Percentiles rank a stretch among this genome's conserved stretches.
phyloP scores from a whole-genome alignment of 1,284 basidiomycete species.

The Sanghuangporus sanghuang region DNA sequence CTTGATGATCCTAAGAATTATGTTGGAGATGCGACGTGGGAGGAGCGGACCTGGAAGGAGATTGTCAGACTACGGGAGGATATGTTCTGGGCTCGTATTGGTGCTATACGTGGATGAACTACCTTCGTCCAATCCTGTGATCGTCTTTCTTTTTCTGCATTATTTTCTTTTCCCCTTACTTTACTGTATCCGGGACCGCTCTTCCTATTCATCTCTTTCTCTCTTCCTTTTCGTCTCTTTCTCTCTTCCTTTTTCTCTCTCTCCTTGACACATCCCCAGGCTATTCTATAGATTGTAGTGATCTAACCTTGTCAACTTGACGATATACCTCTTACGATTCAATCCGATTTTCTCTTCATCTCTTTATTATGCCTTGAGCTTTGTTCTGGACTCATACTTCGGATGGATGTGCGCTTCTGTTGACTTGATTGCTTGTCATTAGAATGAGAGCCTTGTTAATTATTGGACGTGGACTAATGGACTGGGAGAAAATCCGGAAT shows the following conservation, averaged over 20 bases:
- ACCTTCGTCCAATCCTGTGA: not conserved
- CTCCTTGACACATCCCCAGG: not conserved
- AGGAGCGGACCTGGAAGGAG: constrained; percentile 86
- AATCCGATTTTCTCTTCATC: not conserved
- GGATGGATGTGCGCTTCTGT: not conserved
- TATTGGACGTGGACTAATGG: too few relatives aligned
- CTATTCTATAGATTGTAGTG: not conserved
- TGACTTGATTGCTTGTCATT: not conserved
- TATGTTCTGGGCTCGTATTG: constrained; percentile 86
- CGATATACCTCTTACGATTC: not conserved
- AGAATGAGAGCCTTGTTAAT: not conserved
- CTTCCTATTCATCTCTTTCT: not conserved
- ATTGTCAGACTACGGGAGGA: constrained; percentile 77
- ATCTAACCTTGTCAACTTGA: not conserved
- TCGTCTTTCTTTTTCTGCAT: not conserved
- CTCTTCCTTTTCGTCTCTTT: not conserved
- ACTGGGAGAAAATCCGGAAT: not conserved
- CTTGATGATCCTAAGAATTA: constrained; percentile 29
- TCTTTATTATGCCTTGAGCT: not conserved
- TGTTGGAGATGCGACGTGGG: constrained; percentile 73
- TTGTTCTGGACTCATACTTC: not conserved
- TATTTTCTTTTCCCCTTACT: not conserved
- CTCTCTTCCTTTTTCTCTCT: not conserved
- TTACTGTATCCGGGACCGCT: not conserved
- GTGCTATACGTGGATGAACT: constrained; percentile 42